Base-by-base conservation (phyloP, 2,329 filamentous ascomycete species). In the Zymoseptoria passerinii region DNA sequence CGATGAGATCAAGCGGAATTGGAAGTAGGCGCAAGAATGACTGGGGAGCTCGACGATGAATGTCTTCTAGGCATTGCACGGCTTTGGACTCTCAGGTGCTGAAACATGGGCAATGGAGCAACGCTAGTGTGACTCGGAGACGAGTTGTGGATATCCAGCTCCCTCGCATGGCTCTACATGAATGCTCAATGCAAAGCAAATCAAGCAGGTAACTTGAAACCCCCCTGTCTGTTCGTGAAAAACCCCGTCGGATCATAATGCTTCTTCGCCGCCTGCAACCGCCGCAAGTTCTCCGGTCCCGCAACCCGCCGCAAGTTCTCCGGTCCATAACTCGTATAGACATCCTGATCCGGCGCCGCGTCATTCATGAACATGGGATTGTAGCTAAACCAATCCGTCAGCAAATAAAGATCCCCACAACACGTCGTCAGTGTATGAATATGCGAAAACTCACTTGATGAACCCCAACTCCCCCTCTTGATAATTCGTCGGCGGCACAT, bases 351-450 rank as follows among this genome's bases (percentile, higher is more conserved):
- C 10, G 60, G 61, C 23, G 62, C 63, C 2, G 62, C 64, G 56
- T 68, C 63, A 49, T 68, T 67, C 62, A 66, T 61, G 53, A 66
- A 67, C 4, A 63, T 35, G 1, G 63, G 63, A 35, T 61, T 62
- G 55, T 63, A 63, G 16, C 35, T 44, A 16, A 16, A 40, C 2
- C 23, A 23, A 16, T 40, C 16, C 10, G 16, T 44, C 35, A 44
- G 35, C n/a, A 44, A 6, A 13, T n/a, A n/a, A 16, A 4, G 10
- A 16, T 13, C 4, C 4, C 2, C 35, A 7, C 16, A 23, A 23
- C n/a, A 23, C 23, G 23, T 54, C 55, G 4, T 50, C n/a, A n/a
- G n/a, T n/a, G n/a, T n/a, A n/a, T n/a, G n/a, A n/a, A 55, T n/a
- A 52, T 61, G 54, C 16, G 23, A 44, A 16, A 4, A 13, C 35